Conservation (phyloP, 768 basidiomycete species). For the Gymnopilus junonius region DNA sequence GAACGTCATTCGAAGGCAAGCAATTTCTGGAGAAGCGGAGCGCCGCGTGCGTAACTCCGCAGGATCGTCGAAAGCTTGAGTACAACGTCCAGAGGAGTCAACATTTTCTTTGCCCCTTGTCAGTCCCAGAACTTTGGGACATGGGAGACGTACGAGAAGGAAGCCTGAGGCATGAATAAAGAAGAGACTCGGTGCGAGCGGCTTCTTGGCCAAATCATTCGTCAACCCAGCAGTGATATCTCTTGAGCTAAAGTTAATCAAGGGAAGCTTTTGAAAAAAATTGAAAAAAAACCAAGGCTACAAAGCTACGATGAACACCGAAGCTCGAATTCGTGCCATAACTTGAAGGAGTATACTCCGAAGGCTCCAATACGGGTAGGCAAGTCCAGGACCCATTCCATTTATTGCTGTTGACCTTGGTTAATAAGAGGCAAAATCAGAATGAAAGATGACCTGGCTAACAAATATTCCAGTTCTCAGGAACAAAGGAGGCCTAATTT, state of each 20-base stretch:
- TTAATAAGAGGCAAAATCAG: no score
- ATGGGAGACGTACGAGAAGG: not conserved
- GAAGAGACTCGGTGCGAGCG: not conserved
- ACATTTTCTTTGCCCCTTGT: conserved; percentile 1
- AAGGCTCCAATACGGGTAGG: no score
- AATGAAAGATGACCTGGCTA: not conserved
- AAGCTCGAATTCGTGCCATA: no score
- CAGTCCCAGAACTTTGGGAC: conserved; percentile 1
- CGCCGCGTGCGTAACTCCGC: not conserved
- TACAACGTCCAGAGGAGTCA: not conserved
- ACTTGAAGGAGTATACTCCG: no score
- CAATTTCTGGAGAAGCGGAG: not conserved
- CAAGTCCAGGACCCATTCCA: no score
- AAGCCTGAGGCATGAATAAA: not conserved
- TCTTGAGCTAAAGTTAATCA: not conserved
- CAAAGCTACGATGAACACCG: no score
- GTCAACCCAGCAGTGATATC: not conserved
- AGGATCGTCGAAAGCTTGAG: not conserved
- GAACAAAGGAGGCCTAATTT: not conserved
- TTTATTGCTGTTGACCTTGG: no score
- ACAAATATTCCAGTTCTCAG: not conserved
- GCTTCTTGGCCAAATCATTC: not conserved
- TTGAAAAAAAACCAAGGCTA: no score
- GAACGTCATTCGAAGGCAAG: not conserved
- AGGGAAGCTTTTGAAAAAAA: not conserved